Conservation (phyloP, 257 asterid species). For the Primulina tabacum region DNA sequence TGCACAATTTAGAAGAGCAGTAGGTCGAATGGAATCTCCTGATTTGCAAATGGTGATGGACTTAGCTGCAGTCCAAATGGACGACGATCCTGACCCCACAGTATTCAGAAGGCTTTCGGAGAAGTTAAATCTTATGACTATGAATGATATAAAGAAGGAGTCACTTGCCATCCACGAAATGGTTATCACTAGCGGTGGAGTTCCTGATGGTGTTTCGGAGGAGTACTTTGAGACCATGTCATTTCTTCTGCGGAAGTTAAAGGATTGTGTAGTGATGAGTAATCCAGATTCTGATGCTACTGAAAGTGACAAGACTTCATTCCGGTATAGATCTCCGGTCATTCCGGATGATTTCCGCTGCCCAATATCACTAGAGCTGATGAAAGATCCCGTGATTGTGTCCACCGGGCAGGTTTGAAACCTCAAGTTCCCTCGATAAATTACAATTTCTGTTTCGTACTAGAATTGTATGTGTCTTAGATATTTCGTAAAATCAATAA, state of each 20-base stretch:
- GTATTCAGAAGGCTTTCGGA: constrained; percentile 77
- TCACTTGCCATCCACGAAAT: constrained; percentile 76
- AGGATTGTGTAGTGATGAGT: constrained; percentile 58
- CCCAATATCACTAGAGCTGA: constrained; percentile 94
- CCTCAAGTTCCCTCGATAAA: constrained; percentile 15
- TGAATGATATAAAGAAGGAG: constrained; percentile 68
- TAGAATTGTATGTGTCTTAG: neutral
- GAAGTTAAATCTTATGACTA: constrained; percentile 71
- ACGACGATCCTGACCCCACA: constrained; percentile 60
- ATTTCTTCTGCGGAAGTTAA: constrained; percentile 63
- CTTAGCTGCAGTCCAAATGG: constrained; percentile 75
- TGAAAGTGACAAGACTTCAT: constrained; percentile 59
- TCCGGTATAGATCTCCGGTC: constrained; percentile 80
- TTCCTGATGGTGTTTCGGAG: constrained; percentile 71
- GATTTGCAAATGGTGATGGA: constrained; percentile 75
- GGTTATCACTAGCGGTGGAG: constrained; percentile 78
- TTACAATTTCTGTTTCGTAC: neutral
- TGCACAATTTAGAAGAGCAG: constrained; percentile 80
- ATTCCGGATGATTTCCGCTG: constrained; percentile 97
- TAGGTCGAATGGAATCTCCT: constrained; percentile 67
- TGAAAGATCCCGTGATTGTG: constrained; percentile 98
- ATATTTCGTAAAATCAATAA: neutral
- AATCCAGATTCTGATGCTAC: constrained; percentile 52
- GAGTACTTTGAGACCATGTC: constrained; percentile 77
- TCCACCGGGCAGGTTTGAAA: constrained; percentile 90